Conservation (phyloP, 805 yeast genomes). For the Teunomyces kruisii region DNA sequence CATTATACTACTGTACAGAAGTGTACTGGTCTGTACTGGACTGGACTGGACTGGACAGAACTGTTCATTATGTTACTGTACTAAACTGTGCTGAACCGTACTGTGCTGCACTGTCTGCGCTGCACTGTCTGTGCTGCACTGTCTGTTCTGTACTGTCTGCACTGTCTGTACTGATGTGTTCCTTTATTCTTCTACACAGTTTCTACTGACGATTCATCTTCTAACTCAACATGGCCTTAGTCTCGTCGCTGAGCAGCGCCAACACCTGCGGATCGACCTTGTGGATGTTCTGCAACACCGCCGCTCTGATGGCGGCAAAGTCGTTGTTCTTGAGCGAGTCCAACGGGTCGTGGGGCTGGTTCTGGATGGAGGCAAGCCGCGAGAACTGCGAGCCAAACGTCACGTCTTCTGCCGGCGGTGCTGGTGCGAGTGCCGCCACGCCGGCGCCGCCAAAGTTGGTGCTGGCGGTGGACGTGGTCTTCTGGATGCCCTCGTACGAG, state of each 20-base stretch:
- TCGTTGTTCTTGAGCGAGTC: conserved; percentile 46
- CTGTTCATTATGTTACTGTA: too few relatives aligned
- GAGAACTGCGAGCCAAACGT: conserved; percentile 88
- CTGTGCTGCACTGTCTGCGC: too few relatives aligned
- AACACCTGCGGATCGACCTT: conserved; percentile 23
- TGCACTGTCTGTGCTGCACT: too few relatives aligned
- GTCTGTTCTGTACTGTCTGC: too few relatives aligned
- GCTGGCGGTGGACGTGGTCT: conserved; percentile 14
- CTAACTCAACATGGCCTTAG: background rate
- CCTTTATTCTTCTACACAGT: too few relatives aligned
- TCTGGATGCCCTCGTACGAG: conserved; percentile 28
- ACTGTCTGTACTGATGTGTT: too few relatives aligned
- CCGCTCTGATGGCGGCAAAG: conserved; percentile 24
- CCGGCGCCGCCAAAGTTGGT: conserved; percentile 18
- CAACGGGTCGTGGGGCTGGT: conserved; percentile 69
- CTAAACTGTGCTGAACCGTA: too few relatives aligned
- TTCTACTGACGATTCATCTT: too few relatives aligned
- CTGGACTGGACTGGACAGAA: too few relatives aligned
- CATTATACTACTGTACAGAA: too few relatives aligned
- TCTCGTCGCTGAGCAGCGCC: conserved; percentile 6
- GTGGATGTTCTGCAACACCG: conserved; percentile 26
- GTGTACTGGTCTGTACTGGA: too few relatives aligned
- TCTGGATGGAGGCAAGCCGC: conserved; percentile 61
- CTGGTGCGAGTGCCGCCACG: conserved; percentile 30
- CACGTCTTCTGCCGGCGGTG: conserved; percentile 48